Conservation (phyloP, 257 asterid genomes). For the Jasminum sambac region DNA sequence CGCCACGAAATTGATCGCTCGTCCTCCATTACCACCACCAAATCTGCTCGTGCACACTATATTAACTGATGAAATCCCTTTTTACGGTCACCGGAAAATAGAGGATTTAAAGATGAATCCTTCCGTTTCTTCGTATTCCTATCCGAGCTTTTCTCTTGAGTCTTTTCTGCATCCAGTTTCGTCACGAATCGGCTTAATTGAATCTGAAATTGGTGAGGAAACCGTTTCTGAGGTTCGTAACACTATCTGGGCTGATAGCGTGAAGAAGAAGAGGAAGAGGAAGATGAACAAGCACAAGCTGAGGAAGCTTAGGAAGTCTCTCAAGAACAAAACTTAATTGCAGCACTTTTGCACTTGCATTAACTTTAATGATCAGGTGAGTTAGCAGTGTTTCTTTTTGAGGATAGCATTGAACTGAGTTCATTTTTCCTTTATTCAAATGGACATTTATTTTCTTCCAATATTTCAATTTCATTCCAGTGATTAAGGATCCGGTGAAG, state of each 20-base stretch:
- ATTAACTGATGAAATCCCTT: background rate
- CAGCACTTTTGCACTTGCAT: background rate
- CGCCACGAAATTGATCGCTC: background rate
- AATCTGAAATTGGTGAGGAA: background rate
- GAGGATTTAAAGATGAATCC: background rate
- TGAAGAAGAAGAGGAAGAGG: constrained; percentile 29
- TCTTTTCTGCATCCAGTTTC: constrained; percentile 21
- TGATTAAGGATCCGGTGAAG: constrained; percentile 25
- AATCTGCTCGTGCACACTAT: background rate
- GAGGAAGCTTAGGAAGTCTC: constrained; percentile 49
- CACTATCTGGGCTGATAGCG: constrained; percentile 26
- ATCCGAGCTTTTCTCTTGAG: constrained; percentile 23
- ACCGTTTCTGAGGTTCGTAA: background rate
- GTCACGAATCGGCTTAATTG: background rate
- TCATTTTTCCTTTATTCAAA: too few species aligned
- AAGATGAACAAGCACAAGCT: constrained; percentile 31
- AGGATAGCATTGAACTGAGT: too few species aligned
- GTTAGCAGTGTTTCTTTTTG: constrained; percentile 4
- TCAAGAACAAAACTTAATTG: constrained; percentile 58
- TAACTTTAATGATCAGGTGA: constrained; percentile 23
- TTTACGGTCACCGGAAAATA: background rate
- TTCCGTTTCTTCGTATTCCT: constrained; percentile 3
- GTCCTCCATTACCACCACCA: background rate
- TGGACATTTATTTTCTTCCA: too few species aligned
- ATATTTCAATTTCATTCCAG: too few species aligned